Evolutionary conservation across 1,139 yeast species (phyloP), one percentile per base, ranked within the genome.

Genomic region (Fermentozyma sake): DNA sequence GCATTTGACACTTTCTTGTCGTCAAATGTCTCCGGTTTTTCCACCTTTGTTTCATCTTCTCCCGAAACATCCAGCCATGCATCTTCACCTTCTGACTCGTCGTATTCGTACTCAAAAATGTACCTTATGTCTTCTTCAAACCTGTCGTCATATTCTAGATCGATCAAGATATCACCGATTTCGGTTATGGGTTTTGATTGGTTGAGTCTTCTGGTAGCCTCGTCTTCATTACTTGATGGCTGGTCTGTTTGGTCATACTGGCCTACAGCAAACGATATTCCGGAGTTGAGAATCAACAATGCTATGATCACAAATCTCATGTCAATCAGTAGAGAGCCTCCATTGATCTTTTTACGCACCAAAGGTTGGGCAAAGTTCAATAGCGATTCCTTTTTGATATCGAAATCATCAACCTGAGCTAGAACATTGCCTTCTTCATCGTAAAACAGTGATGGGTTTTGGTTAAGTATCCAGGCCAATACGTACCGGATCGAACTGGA

Each of bases 51-150:
- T 7, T 21, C 16, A 5, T 38, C 51, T 13, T 38, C 53, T 7
- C 45, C 53, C 7, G 46, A 56, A 3, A 40, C 46, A 16, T 47
- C 53, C 54, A 27, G 54, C 28, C 28, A 25, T 19, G 11, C 22
- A 19, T 19, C 22, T 19, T 20, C 28, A 14, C 52, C 60, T 4
- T 50, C 56, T 9, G 52, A 64, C 14, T 49, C 56, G 7, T 62
- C 65, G 14, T 57, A 66, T 39, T 78, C 85, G 42, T 68, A 66
- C 30, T 79, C 86, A 49, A 80, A 80, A 55, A 82, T 76, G 44
- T 81, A 82, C 32, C 71, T 61, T 12, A 81, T 71, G 50, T 82
- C 91, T 39, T 79, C 87, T 46, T 82, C 93, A 38, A 73, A 78
- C 29, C 75, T 58, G 48, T 82, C 91, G 32, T 75, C 77, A 21